Percentiles rank a stretch among this genome's conserved stretches.
These are phyloP conservation scores for Claviceps africana DNA, from an alignment of 2,329 filamentous ascomycete genomes.

Conservation along the genomic window DNA sequence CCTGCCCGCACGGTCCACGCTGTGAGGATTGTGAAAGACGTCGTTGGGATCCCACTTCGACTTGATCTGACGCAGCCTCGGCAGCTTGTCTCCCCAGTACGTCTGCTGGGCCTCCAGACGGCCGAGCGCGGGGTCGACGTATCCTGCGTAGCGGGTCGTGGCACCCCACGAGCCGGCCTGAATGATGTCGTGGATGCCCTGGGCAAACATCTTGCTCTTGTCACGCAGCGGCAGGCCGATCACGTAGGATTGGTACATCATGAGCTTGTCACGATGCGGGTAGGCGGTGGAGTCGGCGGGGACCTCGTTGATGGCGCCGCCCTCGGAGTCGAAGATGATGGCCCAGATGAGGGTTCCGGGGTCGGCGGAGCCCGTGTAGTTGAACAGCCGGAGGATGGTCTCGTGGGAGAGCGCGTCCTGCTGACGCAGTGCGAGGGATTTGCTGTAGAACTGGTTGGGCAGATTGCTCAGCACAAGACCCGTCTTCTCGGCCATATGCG, in stretches of 20 bases:
- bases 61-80: conserved; percentile 35
- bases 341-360: conserved; percentile 44
- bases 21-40: conserved; percentile 46
- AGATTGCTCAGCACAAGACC: conserved; percentile 33
- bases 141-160: conserved; percentile 46
- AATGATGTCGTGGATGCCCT: conserved; percentile 34
- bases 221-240: conserved; percentile 33
- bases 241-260: conserved; percentile 50
- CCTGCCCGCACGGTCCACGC: conserved; percentile 35
- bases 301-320: conserved; percentile 45
- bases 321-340: conserved; percentile 47
- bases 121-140: conserved; percentile 40
- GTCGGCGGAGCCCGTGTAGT: conserved; percentile 34
- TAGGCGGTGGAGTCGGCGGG: conserved; percentile 44
- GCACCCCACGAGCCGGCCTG: conserved; percentile 21
- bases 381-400: conserved; percentile 35
- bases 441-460: conserved; percentile 39
- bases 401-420: conserved; percentile 32
- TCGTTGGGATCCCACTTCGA: conserved; percentile 35
- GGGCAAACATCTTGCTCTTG: conserved; percentile 36
- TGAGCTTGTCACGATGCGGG: conserved; percentile 47
- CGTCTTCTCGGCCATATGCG: conserved; percentile 35
- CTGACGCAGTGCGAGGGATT: conserved; percentile 38
- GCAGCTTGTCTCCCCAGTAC: conserved; percentile 43
- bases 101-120: conserved; percentile 28